Conservation (phyloP, 1,139 yeast genomes). For the Scheffersomyces stambukii region DNA sequence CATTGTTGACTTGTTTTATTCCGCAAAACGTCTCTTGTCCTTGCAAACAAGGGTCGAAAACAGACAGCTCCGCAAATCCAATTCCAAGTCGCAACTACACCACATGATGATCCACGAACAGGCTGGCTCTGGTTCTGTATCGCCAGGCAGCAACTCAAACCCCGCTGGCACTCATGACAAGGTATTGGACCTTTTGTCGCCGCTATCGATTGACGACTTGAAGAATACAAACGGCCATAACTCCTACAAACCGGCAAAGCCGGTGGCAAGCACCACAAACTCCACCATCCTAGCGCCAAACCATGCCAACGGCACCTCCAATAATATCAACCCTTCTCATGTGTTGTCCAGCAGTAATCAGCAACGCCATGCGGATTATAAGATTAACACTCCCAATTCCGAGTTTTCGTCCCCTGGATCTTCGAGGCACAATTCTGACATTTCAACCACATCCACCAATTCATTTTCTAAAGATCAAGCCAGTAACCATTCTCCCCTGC, state of each 20-base stretch:
- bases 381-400: conserved; percentile 8
- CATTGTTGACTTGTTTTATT: conserved; percentile 39
- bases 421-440: conserved; percentile 4
- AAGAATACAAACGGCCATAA: conserved; percentile 14
- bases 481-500: no score
- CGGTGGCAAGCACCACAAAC: background rate
- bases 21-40: conserved; percentile 38
- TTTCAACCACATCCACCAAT: conserved; percentile 5
- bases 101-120: conserved; percentile 8
- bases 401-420: conserved; percentile 7
- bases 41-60: conserved; percentile 42
- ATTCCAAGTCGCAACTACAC: conserved; percentile 19
- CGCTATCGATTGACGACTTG: conserved; percentile 36
- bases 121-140: background rate
- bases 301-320: conserved; percentile 12
- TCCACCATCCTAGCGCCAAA: conserved; percentile 2
- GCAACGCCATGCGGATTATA: conserved; percentile 1
- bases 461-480: no score
- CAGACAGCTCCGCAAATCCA: conserved; percentile 36
- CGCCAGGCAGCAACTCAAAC: conserved; percentile 3
- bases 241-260: conserved; percentile 3
- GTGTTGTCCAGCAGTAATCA: conserved; percentile 4
- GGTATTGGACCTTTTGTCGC: conserved; percentile 37
- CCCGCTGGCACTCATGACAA: conserved; percentile 9
- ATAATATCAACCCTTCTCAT: conserved; percentile 11